These are phyloP conservation scores for Hypoxylon sp. DNA, from an alignment of 2,329 filamentous ascomycete species.

Conservation along the genomic window DNA sequence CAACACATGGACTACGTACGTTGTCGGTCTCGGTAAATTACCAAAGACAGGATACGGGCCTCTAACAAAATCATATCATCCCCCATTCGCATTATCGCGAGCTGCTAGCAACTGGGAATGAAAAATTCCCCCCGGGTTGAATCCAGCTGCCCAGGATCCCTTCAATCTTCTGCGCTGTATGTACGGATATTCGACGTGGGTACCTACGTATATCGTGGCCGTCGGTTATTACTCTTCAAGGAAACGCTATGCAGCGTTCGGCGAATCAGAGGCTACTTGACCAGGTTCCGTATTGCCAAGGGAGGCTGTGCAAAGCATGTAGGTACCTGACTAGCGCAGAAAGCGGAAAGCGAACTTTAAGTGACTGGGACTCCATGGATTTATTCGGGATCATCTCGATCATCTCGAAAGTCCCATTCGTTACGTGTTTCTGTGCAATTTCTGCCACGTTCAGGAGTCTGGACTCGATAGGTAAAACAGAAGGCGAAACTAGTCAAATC, in stretches of 20 bases:
- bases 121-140: background rate
- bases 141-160: background rate
- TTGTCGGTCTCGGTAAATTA: conserved; percentile 36
- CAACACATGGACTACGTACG: conserved; percentile 28
- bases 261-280: conserved; percentile 34
- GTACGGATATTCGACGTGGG: conserved; percentile 13
- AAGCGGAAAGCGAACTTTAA: conserved; percentile 14
- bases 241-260: conserved; percentile 26
- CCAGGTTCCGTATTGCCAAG: conserved; percentile 40
- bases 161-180: conserved; percentile 10
- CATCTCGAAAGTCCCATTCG: conserved; percentile 4
- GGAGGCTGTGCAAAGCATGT: conserved; percentile 44
- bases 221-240: conserved; percentile 38
- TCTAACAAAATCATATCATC: conserved; percentile 32
- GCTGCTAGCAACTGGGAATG: background rate
- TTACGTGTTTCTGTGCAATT: background rate
- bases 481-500: background rate
- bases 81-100: conserved; percentile 13
- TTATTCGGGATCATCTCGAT: conserved; percentile 25
- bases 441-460: conserved; percentile 22
- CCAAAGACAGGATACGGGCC: conserved; percentile 18
- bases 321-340: background rate
- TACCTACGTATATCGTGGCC: conserved; percentile 33
- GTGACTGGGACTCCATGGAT: background rate
- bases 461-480: background rate